Evolutionary conservation across 345 rosid genomes (phyloP).

Genomic region (Noccaea caerulescens): DNA sequence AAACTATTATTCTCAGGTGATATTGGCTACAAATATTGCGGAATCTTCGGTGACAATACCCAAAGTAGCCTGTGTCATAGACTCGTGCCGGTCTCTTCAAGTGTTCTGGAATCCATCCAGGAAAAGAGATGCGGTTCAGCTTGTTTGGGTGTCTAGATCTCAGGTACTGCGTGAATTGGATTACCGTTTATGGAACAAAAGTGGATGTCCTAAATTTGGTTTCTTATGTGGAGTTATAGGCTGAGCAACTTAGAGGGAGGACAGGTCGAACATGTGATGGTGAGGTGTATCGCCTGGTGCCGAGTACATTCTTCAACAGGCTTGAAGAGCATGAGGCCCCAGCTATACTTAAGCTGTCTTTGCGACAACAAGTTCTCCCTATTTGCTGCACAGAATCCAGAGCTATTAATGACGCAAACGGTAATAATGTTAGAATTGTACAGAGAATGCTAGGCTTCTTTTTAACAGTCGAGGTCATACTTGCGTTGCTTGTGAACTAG

Average conservation of each 20-base stretch:
- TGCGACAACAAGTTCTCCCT: conserved; percentile 83
- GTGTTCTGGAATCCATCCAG: conserved; percentile 75
- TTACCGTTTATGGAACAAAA: conserved; percentile 12
- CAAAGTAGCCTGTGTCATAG: conserved; percentile 86
- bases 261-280: conserved; percentile 98
- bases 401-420: conserved; percentile 84
- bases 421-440: conserved; percentile 43
- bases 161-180: conserved; percentile 57
- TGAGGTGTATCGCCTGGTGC: conserved; percentile 83
- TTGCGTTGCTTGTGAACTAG: conserved; percentile 25
- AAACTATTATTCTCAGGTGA: conserved; percentile 56
- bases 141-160: conserved; percentile 90
- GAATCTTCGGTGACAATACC: conserved; percentile 98
- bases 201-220: conserved; percentile 3
- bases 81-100: conserved; percentile 92
- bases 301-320: conserved; percentile 69
- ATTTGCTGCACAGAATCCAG: conserved; percentile 82
- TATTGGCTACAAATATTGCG: conserved; percentile 93
- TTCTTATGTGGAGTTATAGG: conserved; percentile 54
- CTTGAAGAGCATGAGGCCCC: conserved; percentile 76
- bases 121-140: conserved; percentile 70
- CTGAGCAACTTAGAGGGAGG: conserved; percentile 92
- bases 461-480: conserved; percentile 6
- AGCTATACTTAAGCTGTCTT: conserved; percentile 70
- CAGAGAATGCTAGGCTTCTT: conserved; percentile 12